Base-by-base conservation (phyloP, 2,329 filamentous ascomycete species). In the Stemphylium beticola region DNA sequence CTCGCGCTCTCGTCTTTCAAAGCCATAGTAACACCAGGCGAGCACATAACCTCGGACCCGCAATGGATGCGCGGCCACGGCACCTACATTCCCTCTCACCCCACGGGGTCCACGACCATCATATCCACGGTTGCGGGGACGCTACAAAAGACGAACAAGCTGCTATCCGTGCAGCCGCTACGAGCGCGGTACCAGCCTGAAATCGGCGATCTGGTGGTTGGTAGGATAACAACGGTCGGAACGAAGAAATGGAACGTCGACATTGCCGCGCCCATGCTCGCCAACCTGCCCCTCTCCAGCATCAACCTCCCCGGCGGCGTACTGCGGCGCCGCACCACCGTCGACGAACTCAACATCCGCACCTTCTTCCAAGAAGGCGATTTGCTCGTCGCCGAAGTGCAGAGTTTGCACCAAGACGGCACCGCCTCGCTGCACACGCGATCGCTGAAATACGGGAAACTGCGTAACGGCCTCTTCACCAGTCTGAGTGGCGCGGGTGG, bases 31-130 rank as follows among this genome's bases (percentile, higher is more conserved):
- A 96, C 93, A 0, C 93, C 93, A 0, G 95, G 93, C 69, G 90
- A 96, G 73, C 79, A 89, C 57, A 91, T 98, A 66, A 97, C 93
- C 10, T 85, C 88, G 61, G 92, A 97, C 76, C 84, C 92, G n/a
- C 92, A 97, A 81, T 98, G 92, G 92, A 98, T 98, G 93, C 78
- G 92, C 79, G 95, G 95, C 68, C 95, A 99, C 79, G 95, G 95
- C 64, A 99, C 95, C 44, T 96, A 91, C 75, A 82, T 90, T 41
- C 83, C 85, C 15, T 76, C 83, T 4, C 75, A 79, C 41, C 53
- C 48, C 12, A 22, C 53, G 0, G 44, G 41, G 14, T 82, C 83
- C 46, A 85, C 84, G 4, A 83, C 87, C 55, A 99, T 99, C 72
- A 86, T 89, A 53, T 93, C 92, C 42, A 96, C 95, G 5, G 89